Conservation (phyloP, 2,329 filamentous ascomycete species). For the Ophiostoma sp. region DNA sequence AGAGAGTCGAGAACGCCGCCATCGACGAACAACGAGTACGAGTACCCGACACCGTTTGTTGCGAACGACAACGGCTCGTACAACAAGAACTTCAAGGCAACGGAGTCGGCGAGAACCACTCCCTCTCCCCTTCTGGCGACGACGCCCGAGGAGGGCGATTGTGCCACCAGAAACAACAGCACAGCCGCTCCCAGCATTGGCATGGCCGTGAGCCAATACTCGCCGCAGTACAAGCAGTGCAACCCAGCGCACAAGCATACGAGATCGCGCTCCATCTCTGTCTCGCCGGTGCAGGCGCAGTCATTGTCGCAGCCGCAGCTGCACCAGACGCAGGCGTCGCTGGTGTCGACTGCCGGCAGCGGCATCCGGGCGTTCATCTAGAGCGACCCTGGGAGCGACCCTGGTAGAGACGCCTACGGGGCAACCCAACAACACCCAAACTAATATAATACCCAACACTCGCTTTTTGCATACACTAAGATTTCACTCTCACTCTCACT, state of each 20-base stretch:
- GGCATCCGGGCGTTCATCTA: conserved; percentile 24
- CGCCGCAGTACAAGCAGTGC: background rate
- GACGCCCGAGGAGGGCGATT: background rate
- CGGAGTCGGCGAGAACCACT: background rate
- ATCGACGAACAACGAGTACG: conserved; percentile 19
- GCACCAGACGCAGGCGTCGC: conserved; percentile 23
- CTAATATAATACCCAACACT: background rate
- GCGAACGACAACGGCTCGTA: background rate
- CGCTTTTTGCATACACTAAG: background rate
- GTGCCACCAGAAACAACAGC: background rate
- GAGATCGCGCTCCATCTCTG: background rate
- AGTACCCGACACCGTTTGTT: conserved; percentile 23
- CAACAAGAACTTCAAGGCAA: background rate
- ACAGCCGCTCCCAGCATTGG: conserved; percentile 17
- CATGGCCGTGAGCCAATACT: conserved; percentile 25
- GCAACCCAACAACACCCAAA: background rate
- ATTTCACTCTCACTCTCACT: background rate
- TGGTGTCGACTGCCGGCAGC: conserved; percentile 24
- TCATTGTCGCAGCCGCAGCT: conserved; percentile 18
- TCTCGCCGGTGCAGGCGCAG: background rate
- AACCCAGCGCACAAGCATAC: background rate
- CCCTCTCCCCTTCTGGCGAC: background rate
- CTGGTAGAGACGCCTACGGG: background rate
- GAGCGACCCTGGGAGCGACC: background rate
- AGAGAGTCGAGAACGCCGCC: background rate